Percentiles rank a stretch among this genome's conserved stretches.
These are phyloP conservation scores for Phoma sp. DNA, from an alignment of 2,329 filamentous ascomycete genomes.

Conservation along the genomic window DNA sequence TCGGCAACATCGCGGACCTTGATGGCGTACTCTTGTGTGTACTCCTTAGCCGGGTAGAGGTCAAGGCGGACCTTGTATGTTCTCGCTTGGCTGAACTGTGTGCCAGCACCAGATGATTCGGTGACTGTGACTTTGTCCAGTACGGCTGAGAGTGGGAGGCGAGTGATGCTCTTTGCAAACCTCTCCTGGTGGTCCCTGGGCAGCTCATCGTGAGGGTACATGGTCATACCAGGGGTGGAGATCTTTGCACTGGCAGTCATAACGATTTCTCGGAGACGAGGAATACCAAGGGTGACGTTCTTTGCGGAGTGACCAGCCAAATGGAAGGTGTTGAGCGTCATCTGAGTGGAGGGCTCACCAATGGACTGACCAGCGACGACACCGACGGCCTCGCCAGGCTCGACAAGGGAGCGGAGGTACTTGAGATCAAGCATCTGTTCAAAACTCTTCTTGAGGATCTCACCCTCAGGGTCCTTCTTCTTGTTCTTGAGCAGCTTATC, in stretches of 20 bases:
- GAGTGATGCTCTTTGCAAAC: slow-evolving; percentile 92
- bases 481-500: slow-evolving; percentile 66
- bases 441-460: slow-evolving; percentile 69
- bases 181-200: slow-evolving; percentile 71
- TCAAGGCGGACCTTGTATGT: slow-evolving; percentile 81
- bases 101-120: slow-evolving; percentile 77
- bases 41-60: slow-evolving; percentile 86
- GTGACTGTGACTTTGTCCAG: slow-evolving; percentile 80
- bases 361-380: slow-evolving; percentile 97
- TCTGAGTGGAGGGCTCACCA: slow-evolving; percentile 96
- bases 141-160: slow-evolving; percentile 81
- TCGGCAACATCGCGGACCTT: slow-evolving; percentile 75
- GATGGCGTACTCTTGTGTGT: slow-evolving; percentile 85
- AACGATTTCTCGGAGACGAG: slow-evolving; percentile 92
- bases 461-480: slow-evolving; percentile 58
- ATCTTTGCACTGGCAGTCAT: slow-evolving; percentile 95
- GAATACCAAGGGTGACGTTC: slow-evolving; percentile 98
- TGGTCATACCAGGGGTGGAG: slow-evolving; percentile 87
- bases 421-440: slow-evolving; percentile 88
- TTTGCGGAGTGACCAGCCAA: slow-evolving; percentile 97
- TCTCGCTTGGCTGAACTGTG: slow-evolving; percentile 74
- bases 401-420: slow-evolving; percentile 88
- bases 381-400: slow-evolving; percentile 94
- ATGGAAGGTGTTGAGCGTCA: slow-evolving; percentile 99
- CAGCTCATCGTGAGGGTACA: slow-evolving; percentile 77